These are phyloP conservation scores for Yarrowia sp. DNA, from an alignment of 805 yeast species.

Conservation along the genomic window DNA sequence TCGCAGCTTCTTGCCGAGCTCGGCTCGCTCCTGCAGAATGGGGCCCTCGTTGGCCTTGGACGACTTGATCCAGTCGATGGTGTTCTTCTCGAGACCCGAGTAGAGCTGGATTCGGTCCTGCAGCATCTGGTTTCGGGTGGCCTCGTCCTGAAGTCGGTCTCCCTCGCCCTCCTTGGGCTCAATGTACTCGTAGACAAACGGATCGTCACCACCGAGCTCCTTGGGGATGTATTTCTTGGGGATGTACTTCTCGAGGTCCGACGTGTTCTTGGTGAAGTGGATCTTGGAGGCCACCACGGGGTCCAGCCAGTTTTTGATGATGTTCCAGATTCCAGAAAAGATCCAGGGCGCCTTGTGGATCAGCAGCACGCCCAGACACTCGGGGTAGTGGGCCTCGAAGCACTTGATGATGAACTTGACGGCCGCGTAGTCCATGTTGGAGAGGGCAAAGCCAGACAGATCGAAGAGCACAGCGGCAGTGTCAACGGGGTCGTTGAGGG, in stretches of 20 bases:
- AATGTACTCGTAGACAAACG: conserved; percentile 63
- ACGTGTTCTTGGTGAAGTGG: conserved; percentile 72
- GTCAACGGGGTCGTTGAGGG: conserved; percentile 76
- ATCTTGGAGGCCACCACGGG: conserved; percentile 95
- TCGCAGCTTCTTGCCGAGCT: conserved; percentile 60
- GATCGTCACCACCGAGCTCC: conserved; percentile 76
- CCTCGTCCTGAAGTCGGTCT: conserved; percentile 55
- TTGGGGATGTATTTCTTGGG: conserved; percentile 67
- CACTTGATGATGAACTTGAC: conserved; percentile 87
- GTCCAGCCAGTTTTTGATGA: conserved; percentile 92
- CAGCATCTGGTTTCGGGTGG: conserved; percentile 55
- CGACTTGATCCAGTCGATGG: conserved; percentile 74
- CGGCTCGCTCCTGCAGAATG: conserved; percentile 56
- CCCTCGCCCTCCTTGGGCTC: conserved; percentile 69
- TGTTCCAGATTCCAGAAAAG: conserved; percentile 92
- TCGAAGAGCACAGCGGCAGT: conserved; percentile 87
- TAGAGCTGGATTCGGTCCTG: conserved; percentile 63
- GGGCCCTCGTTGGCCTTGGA: conserved; percentile 58
- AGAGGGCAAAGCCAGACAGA: conserved; percentile 80
- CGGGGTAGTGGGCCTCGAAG: conserved; percentile 97
- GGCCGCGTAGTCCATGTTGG: conserved; percentile 92
- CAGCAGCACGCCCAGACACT: conserved; percentile 80
- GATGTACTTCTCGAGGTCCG: conserved; percentile 72
- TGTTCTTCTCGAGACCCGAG: conserved; percentile 64
- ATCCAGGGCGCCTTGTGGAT: conserved; percentile 98